Evolutionary conservation across 306 rosid genomes (phyloP), one percentile per base, ranked within the genome.

Genomic region (Urtica urens): DNA sequence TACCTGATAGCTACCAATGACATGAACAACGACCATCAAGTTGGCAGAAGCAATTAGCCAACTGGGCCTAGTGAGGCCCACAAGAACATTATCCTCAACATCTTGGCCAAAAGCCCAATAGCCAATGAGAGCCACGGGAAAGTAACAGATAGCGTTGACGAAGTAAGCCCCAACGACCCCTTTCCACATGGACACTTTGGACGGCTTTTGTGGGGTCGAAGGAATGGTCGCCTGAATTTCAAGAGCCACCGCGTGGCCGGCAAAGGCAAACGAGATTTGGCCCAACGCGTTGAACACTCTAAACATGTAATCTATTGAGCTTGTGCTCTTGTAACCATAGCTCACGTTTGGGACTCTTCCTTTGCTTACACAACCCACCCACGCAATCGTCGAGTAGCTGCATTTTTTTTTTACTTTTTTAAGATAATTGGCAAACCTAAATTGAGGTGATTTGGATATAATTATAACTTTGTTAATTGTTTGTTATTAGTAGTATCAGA

Each of bases 151-250:
- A 4, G 85, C 87, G 35, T 85, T 85, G 57, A 90, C 51, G 26
- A 81, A 8, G 53, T 90, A 90, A 51, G 99, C 92, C n/a, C 85
- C 84, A 0, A 90, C 0, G 0, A 71, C 93, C 7, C 99, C 95
- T 63, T 71, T 90, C 99, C 94, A 90, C 99, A 90, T 84, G 10
- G 95, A 53, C 34, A 72, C 52, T 51, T 51, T 81, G 17, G 97
- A 90, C 11, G 95, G 95, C 63, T 53, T 79, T 55, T 84, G 94
- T 0, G 92, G 87, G 1, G 92, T 81, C 13, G 95, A 85, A 2
- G 95, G 95, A 56, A 90, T 90, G 23, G 99, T 90, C 42, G 99
- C 99, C 56, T 90, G 95, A 58, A 90, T 90, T 67, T 90, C 99
- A 3, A 90, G 79, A 3, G 71, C 81, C 28, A 90, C 99, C 1